Conservation (phyloP, 257 asterid genomes). For the Plectranthus barbatus region DNA sequence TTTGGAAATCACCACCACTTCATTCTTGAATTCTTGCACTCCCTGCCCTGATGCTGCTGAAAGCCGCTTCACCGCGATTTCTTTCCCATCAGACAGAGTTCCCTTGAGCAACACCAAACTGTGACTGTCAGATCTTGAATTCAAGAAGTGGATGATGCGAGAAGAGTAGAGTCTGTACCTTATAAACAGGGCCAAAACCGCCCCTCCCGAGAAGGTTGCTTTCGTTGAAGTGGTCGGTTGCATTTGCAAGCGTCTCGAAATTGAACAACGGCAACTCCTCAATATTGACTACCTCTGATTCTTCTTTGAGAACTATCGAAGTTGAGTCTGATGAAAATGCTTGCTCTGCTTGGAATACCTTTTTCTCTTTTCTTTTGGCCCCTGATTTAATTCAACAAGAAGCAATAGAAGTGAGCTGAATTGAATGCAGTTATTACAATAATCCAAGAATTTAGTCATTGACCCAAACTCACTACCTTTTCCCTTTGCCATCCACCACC, state of each 20-base stretch:
- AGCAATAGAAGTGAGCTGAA: not conserved
- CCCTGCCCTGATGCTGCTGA: conserved; percentile 51
- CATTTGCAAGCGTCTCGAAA: conserved; percentile 34
- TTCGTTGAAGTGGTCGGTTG: conserved; percentile 34
- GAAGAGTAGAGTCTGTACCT: conserved; percentile 20
- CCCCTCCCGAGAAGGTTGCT: conserved; percentile 48
- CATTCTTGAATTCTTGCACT: conserved; percentile 47
- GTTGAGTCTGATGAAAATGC: conserved; percentile 22
- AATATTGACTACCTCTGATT: conserved; percentile 20
- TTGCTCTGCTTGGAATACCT: conserved; percentile 16
- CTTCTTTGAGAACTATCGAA: conserved; percentile 17
- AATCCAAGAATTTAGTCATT: not conserved
- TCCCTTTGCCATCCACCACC: conserved; percentile 31
- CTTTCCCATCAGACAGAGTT: conserved; percentile 30
- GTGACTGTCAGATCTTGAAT: not conserved
- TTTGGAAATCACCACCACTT: conserved; percentile 45
- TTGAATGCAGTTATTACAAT: no score
- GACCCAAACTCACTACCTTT: conserved; percentile 21
- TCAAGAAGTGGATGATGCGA: no score
- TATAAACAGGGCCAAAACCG: conserved; percentile 63
- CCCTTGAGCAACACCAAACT: conserved; percentile 16
- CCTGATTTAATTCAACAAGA: conserved; percentile 11
- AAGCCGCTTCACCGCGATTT: conserved; percentile 54
- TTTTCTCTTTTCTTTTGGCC: not conserved
- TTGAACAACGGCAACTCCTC: conserved; percentile 42